Percentiles rank a stretch among this genome's conserved stretches.
Conservation (phyloP, 495 filamentous ascomycete species). For the Penicillium goetzii region DNA sequence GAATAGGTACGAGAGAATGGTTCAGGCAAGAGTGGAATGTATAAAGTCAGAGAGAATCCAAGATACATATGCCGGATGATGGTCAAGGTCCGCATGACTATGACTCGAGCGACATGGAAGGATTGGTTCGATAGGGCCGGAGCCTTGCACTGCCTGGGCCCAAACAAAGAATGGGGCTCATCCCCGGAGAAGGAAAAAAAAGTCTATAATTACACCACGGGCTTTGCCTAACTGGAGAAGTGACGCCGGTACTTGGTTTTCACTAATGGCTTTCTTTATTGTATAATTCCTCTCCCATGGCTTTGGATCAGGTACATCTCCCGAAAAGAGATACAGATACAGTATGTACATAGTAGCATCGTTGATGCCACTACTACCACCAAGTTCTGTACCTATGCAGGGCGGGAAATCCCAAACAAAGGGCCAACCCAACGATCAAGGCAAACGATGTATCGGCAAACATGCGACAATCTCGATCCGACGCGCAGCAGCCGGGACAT, state of each 20-base stretch:
- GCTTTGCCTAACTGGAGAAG: not conserved
- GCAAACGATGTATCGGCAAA: not conserved
- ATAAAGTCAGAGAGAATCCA: not conserved
- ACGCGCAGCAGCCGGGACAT: not conserved
- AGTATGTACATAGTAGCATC: too few relatives aligned
- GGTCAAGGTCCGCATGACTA: not conserved
- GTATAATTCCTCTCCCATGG: not conserved
- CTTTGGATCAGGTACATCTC: not conserved
- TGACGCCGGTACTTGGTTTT: not conserved
- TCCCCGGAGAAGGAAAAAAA: not conserved
- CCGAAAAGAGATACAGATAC: not conserved
- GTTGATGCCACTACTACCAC: too few relatives aligned
- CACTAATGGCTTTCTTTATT: not conserved
- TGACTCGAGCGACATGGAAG: not conserved
- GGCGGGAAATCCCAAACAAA: not conserved
- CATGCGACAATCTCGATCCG: slow-evolving; percentile 4
- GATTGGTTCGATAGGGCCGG: not conserved
- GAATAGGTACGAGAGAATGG: not conserved
- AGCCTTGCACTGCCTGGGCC: slow-evolving; percentile 1
- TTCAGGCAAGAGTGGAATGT: not conserved
- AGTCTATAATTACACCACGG: not conserved
- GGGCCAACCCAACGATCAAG: not conserved
- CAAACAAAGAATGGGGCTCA: not conserved
- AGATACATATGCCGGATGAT: too few relatives aligned
- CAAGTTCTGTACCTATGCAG: too few relatives aligned